Evolutionary conservation across 768 basidiomycete species (phyloP).

Genomic region (Naganishia vaughanmartiniae): DNA sequence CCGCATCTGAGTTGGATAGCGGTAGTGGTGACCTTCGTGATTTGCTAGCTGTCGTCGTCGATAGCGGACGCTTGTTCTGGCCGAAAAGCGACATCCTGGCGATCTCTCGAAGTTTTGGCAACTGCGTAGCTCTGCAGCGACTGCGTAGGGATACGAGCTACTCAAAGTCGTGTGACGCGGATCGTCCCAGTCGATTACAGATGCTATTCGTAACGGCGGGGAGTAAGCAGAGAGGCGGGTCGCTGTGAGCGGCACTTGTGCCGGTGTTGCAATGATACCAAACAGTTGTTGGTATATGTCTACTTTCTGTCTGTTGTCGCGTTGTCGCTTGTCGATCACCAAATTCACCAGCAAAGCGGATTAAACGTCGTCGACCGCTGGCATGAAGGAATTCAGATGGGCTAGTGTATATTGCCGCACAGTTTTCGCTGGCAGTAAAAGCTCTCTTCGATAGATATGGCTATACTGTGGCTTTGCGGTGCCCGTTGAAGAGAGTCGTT

Average conservation of each 20-base stretch:
- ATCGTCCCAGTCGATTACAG: no score
- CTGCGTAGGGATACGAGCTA: background rate
- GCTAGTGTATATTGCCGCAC: background rate
- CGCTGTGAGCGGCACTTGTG: no score
- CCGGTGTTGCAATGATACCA: no score
- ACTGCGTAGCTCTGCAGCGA: background rate
- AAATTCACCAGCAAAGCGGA: background rate
- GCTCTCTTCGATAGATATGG: background rate
- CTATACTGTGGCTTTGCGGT: background rate
- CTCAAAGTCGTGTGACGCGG: background rate
- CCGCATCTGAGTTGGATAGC: conserved; percentile 39
- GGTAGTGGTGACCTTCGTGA: conserved; percentile 45
- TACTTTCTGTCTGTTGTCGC: background rate
- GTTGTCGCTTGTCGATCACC: conserved; percentile 4
- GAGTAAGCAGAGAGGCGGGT: no score
- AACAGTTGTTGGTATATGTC: background rate
- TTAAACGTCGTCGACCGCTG: background rate
- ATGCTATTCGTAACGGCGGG: no score
- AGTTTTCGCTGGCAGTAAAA: background rate
- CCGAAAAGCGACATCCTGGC: conserved; percentile 50
- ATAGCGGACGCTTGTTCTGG: conserved; percentile 42
- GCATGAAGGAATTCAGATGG: background rate
- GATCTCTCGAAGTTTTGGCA: background rate
- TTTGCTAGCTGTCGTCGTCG: conserved; percentile 5
- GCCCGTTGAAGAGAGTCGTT: background rate